A percentile compares a stretch with the other conserved stretches of the same genome.
These are phyloP conservation scores for Epichloe aotearoae DNA, from an alignment of 2,329 filamentous ascomycete species.

Conservation along the genomic window DNA sequence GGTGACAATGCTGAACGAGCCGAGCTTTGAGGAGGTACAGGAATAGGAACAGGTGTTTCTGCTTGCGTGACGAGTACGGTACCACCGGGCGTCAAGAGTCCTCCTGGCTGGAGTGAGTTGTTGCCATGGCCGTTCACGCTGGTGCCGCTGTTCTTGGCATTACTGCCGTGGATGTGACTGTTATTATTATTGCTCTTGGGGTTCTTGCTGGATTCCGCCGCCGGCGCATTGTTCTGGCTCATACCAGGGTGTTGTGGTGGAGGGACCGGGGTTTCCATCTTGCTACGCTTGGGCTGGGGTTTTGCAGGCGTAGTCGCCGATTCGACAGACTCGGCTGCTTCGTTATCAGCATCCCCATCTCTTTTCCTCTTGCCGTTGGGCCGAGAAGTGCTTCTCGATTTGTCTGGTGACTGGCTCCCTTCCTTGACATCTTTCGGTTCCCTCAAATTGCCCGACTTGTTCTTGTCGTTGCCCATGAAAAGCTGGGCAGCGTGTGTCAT, in stretches of 20 bases:
- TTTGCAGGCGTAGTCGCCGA: constrained; percentile 14
- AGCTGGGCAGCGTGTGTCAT: constrained; percentile 35
- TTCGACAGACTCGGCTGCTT: constrained; percentile 17
- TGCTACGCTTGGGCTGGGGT: constrained; percentile 36
- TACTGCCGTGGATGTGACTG: constrained; percentile 5
- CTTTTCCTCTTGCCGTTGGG: constrained; percentile 32
- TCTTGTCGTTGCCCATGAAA: constrained; percentile 20
- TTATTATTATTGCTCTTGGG: constrained; percentile 8
- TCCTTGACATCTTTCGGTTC: constrained; percentile 14
- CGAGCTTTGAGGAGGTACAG: constrained; percentile 18
- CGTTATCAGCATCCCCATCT: constrained; percentile 21
- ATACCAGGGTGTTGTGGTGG: constrained; percentile 25
- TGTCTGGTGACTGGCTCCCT: constrained; percentile 11
- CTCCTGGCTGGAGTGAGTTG: not conserved
- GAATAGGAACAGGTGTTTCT: constrained; percentile 31
- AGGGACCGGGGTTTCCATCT: constrained; percentile 44
- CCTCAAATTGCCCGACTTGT: constrained; percentile 8
- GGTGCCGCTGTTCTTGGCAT: constrained; percentile 8
- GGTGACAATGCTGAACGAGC: constrained; percentile 20
- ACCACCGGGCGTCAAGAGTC: constrained; percentile 3
- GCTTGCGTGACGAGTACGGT: constrained; percentile 14
- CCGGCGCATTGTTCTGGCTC: constrained; percentile 15
- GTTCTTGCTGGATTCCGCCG: constrained; percentile 14
- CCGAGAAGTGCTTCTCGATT: constrained; percentile 19
- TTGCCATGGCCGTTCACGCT: not conserved